Percentiles rank a stretch among this genome's conserved stretches.
Evolutionary conservation across 768 basidiomycete species (phyloP).

Genomic region (Leccinum barrowsii): DNA sequence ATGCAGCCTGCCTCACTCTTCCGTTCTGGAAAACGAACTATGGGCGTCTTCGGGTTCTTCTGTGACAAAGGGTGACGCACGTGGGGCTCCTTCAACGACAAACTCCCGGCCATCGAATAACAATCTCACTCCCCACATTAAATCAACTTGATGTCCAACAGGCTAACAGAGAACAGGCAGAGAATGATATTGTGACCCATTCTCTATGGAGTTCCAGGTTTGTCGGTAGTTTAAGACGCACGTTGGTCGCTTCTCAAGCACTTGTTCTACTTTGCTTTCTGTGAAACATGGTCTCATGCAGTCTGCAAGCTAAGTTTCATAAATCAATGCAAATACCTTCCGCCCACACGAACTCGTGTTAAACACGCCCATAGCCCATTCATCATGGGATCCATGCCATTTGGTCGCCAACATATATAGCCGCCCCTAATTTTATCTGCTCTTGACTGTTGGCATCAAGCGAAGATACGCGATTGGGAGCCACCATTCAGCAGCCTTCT

Average conservation of each 20-base stretch:
- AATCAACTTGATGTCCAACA: neutral
- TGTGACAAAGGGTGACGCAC: neutral
- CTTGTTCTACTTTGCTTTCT: neutral
- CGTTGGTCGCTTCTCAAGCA: neutral
- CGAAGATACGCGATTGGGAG: neutral
- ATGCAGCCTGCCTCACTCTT: neutral
- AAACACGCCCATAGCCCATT: neutral
- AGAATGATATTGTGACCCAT: neutral
- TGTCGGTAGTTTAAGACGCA: no score
- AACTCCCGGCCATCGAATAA: neutral
- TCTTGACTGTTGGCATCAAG: no score
- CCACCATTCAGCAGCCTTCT: neutral
- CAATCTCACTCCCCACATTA: neutral
- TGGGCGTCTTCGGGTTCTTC: neutral
- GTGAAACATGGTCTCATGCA: neutral
- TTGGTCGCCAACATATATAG: neutral
- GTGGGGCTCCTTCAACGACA: neutral
- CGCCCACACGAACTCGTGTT: neutral
- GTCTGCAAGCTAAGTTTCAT: neutral
- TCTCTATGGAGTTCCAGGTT: neutral
- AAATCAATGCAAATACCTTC: neutral
- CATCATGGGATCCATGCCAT: neutral
- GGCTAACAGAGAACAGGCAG: no score
- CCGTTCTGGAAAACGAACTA: neutral
- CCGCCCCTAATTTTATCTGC: neutral